Conservation (phyloP, 768 basidiomycete genomes). For the Ramaria sp. region DNA sequence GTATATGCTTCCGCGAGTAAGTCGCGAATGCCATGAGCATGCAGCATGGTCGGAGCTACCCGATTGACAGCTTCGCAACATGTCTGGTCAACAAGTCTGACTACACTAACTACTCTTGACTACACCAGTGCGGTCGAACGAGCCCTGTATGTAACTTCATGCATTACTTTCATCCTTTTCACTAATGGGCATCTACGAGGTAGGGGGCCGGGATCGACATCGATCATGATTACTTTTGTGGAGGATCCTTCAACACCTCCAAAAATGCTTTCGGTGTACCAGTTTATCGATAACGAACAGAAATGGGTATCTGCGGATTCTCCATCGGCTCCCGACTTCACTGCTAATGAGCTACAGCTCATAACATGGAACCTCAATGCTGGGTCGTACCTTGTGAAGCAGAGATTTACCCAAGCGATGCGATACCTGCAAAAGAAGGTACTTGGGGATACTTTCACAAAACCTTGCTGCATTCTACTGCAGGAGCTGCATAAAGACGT, state of each 20-base stretch:
- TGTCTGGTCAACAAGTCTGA: not conserved
- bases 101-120: not conserved
- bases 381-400: slow-evolving; percentile 22
- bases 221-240: not conserved
- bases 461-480: slow-evolving; percentile 53
- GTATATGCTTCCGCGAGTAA: not conserved
- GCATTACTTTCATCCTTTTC: not conserved
- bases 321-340: not conserved
- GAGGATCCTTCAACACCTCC: not conserved
- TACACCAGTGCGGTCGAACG: not conserved
- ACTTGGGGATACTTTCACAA: slow-evolving; percentile 34
- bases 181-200: not conserved
- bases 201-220: not conserved
- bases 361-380: slow-evolving; percentile 71
- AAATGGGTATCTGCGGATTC: not conserved
- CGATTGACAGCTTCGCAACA: not conserved
- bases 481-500: slow-evolving; percentile 50
- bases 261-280: not conserved
- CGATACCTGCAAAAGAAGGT: slow-evolving; percentile 44
- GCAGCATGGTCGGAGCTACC: not conserved
- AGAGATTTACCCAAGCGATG: slow-evolving; percentile 39
- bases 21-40: not conserved
- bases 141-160: not conserved
- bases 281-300: not conserved
- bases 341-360: slow-evolving; percentile 17